Conservation (phyloP, 2,329 filamentous ascomycete species). For the Fusarium sp. region DNA sequence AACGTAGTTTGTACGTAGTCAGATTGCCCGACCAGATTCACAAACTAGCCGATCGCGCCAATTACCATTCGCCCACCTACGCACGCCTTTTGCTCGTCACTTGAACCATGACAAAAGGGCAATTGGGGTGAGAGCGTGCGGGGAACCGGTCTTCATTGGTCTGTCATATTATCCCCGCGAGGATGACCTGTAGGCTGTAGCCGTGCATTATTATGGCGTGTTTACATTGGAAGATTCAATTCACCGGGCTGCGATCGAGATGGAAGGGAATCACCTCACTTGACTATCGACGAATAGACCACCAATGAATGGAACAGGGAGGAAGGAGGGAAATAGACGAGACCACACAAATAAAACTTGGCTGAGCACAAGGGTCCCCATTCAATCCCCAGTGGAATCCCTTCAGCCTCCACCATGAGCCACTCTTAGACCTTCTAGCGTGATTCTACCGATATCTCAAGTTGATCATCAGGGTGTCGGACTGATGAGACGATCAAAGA, state of each 20-base stretch:
- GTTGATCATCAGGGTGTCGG: conserved; percentile 20
- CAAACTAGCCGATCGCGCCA: not conserved
- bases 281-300: not conserved
- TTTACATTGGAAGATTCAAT: not conserved
- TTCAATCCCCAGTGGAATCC: not conserved
- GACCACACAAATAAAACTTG: conserved; percentile 7
- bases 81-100: conserved; percentile 4
- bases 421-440: conserved; percentile 28
- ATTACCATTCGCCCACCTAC: conserved; percentile 1
- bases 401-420: conserved; percentile 7
- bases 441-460: conserved; percentile 10
- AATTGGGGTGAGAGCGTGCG: conserved; percentile 42
- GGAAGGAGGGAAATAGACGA: not conserved
- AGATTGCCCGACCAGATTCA: not conserved
- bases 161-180: conserved; percentile 11
- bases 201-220: not conserved
- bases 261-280: not conserved
- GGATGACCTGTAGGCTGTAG: not conserved
- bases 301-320: conserved; percentile 4
- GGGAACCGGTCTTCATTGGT: conserved; percentile 32
- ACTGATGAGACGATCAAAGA: conserved; percentile 14
- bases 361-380: not conserved
- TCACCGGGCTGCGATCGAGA: conserved; percentile 5
- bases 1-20: not conserved
- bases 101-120: conserved; percentile 5